phyloP scores from a whole-genome alignment of 73 alveolate species.

The Paramecium pentaurelia region DNA sequence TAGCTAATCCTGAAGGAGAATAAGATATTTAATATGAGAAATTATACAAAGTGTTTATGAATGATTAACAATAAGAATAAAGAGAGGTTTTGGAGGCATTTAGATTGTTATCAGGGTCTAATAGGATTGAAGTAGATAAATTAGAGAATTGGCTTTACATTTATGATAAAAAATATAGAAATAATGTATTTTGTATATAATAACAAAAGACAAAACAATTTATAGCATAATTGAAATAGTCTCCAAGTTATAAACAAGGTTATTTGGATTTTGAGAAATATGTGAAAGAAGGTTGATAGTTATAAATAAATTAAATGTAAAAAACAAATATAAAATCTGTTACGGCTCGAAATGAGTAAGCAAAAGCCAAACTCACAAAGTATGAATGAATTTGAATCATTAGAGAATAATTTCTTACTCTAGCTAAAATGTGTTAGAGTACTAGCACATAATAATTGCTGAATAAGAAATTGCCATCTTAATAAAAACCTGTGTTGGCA shows the following conservation, averaged over 20 bases:
- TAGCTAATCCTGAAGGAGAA: background rate
- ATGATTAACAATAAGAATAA: background rate
- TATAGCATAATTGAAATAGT: background rate
- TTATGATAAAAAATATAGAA: slow-evolving; percentile 9
- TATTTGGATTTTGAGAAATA: background rate
- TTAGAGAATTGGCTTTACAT: background rate
- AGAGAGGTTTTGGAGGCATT: background rate
- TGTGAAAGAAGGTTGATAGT: background rate
- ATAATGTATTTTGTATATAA: background rate
- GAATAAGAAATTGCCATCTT: background rate
- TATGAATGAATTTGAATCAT: background rate
- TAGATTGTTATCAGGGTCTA: background rate
- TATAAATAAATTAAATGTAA: background rate
- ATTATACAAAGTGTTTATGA: background rate
- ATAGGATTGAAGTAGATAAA: background rate
- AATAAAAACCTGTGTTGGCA: background rate
- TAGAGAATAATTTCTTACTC: background rate
- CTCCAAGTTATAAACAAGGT: background rate
- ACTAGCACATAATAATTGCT: background rate
- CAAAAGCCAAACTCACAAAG: slow-evolving; percentile 16
- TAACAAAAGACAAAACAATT: background rate
- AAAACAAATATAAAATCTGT: slow-evolving; percentile 9
- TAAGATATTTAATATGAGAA: background rate
- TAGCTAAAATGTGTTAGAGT: background rate
- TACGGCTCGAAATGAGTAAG: background rate